Evolutionary conservation across 2,329 filamentous ascomycete genomes (phyloP).

Genomic region (Exophiala viscosa): DNA sequence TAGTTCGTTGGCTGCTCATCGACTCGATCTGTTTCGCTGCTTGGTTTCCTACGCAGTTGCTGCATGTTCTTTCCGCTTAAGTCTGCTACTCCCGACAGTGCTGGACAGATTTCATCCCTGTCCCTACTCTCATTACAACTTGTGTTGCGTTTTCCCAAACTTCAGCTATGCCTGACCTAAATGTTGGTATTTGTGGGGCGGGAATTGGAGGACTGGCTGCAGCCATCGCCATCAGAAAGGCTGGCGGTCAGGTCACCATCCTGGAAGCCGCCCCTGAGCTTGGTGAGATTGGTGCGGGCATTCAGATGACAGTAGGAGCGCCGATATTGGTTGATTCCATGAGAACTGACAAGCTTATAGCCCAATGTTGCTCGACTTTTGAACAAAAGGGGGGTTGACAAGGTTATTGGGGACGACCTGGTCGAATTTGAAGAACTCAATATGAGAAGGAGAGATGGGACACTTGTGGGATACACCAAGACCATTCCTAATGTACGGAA

Average conservation of each 20-base stretch:
- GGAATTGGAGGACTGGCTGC: constrained; percentile 45
- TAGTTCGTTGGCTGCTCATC: too few relatives aligned
- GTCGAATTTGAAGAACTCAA: constrained; percentile 40
- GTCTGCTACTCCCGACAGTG: too few relatives aligned
- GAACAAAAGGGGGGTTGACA: constrained; percentile 39
- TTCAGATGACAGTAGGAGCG: too few relatives aligned
- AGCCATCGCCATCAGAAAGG: constrained; percentile 41
- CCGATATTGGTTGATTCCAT: too few relatives aligned
- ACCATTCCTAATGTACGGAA: constrained; percentile 25
- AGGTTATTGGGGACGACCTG: constrained; percentile 40
- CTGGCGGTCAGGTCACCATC: constrained; percentile 33
- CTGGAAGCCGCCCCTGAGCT: constrained; percentile 32
- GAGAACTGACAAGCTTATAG: too few relatives aligned
- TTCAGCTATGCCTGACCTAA: constrained; percentile 3
- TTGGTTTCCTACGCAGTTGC: too few relatives aligned
- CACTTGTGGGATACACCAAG: constrained; percentile 37
- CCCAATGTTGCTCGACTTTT: constrained; percentile 33
- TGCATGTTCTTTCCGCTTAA: too few relatives aligned
- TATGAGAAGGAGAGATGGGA: constrained; percentile 36
- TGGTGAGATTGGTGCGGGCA: constrained; percentile 37
- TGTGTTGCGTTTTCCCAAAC: constrained; percentile 2
- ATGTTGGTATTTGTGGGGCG: constrained; percentile 36
- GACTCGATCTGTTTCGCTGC: too few relatives aligned
- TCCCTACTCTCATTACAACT: constrained; percentile 5
- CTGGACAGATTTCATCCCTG: neutral